phyloP scores from a whole-genome alignment of 257 asterid genomes.

The Nicotiana tomentosiformis region DNA sequence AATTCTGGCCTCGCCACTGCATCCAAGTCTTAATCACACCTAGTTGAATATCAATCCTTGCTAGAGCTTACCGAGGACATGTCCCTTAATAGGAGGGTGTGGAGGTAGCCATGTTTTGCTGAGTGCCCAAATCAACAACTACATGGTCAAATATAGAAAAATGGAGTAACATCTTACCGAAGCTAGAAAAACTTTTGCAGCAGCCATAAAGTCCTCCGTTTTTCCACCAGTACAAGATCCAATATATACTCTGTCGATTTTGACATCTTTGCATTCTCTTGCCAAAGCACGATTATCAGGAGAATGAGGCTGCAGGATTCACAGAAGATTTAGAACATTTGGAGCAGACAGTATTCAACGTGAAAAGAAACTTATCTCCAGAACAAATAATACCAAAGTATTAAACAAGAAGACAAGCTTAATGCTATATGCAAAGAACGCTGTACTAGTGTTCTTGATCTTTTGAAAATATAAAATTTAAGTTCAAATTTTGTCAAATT shows the following conservation, averaged over 20 bases:
- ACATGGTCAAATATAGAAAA: background rate
- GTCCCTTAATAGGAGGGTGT: too few species aligned
- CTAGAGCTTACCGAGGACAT: too few species aligned
- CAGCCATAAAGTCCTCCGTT: constrained; percentile 98
- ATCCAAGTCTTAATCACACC: background rate
- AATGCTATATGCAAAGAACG: background rate
- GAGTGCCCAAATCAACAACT: background rate
- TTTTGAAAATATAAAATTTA: background rate
- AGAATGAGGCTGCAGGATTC: constrained; percentile 80
- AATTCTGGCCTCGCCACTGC: too few species aligned
- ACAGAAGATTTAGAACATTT: background rate
- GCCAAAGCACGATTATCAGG: constrained; percentile 99
- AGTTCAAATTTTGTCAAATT: background rate
- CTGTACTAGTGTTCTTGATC: background rate
- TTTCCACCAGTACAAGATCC: constrained; percentile 99
- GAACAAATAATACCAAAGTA: background rate
- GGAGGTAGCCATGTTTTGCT: background rate
- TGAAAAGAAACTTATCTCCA: background rate
- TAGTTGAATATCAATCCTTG: background rate
- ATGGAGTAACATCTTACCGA: constrained; percentile 41
- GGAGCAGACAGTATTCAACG: background rate
- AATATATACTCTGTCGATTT: constrained; percentile 88
- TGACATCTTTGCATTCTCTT: constrained; percentile 94
- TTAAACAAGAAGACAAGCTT: background rate
- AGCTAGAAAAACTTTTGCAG: constrained; percentile 88